Evolutionary conservation across 129 eudicot species (phyloP).

Genomic region (Artemisia tridentata): DNA sequence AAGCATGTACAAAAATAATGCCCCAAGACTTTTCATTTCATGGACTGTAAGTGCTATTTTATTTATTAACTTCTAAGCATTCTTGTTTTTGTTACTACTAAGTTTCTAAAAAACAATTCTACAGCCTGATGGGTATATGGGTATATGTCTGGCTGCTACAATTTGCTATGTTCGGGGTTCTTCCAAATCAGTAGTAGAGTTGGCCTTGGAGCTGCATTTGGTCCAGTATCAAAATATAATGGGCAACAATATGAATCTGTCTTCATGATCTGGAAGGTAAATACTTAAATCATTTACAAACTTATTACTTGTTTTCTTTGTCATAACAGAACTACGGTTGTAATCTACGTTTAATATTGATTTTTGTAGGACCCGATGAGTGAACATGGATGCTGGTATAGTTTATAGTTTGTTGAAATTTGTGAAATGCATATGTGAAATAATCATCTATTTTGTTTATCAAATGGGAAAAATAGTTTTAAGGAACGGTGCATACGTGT

Average conservation of each 20-base stretch:
- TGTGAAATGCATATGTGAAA: too few relatives aligned
- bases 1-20: background rate
- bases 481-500: too few relatives aligned
- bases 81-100: background rate
- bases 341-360: background rate
- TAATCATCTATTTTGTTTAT: too few relatives aligned
- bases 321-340: background rate
- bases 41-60: slow-evolving; percentile 22
- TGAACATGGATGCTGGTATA: too few relatives aligned
- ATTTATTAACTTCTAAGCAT: background rate
- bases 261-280: slow-evolving; percentile 76
- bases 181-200: slow-evolving; percentile 59
- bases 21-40: background rate
- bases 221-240: slow-evolving; percentile 57
- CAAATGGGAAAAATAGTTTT: too few relatives aligned
- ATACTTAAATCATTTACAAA: background rate
- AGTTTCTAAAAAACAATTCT: slow-evolving; percentile 1
- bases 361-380: slow-evolving; percentile 56
- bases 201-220: slow-evolving; percentile 71
- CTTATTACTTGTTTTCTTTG: background rate
- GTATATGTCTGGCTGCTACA: slow-evolving; percentile 82
- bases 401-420: too few relatives aligned
- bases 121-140: slow-evolving; percentile 81
- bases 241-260: slow-evolving; percentile 73
- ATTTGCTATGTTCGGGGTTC: slow-evolving; percentile 79